Evolutionary conservation across 257 asterid genomes (phyloP).

Genomic region (Knoxia roxburghii): DNA sequence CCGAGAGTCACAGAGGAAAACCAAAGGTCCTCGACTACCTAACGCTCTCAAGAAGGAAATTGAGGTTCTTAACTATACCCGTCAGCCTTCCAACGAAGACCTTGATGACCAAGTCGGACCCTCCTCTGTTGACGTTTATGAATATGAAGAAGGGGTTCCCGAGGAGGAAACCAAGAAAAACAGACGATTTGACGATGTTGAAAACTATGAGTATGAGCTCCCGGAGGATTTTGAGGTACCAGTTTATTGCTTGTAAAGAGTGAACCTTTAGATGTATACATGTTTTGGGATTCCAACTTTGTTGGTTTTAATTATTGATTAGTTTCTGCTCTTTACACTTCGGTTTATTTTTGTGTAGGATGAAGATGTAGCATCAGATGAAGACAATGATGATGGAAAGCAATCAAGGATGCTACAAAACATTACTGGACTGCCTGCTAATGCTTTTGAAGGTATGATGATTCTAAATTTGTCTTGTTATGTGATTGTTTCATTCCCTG

Average conservation of each 20-base stretch:
- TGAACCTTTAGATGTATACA: background rate
- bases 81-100: conserved; percentile 30
- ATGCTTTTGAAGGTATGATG: conserved; percentile 62
- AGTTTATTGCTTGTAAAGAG: background rate
- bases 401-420: conserved; percentile 72
- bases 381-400: conserved; percentile 40
- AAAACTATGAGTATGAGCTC: conserved; percentile 67
- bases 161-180: conserved; percentile 81
- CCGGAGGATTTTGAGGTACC: conserved; percentile 72
- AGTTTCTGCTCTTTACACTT: too few relatives aligned
- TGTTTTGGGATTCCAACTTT: too few relatives aligned
- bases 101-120: conserved; percentile 33
- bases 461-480: background rate
- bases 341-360: conserved; percentile 37
- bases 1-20: conserved; percentile 19
- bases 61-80: conserved; percentile 9
- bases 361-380: conserved; percentile 73
- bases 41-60: conserved; percentile 54
- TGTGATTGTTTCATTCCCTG: background rate
- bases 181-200: conserved; percentile 66
- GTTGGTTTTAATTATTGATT: background rate
- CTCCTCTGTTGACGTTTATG: conserved; percentile 47
- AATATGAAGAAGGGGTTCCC: conserved; percentile 67
- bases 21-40: conserved; percentile 71
- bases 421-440: conserved; percentile 75